Evolutionary conservation across 768 basidiomycete species (phyloP).

Genomic region (Xerocomellus amylosporus): DNA sequence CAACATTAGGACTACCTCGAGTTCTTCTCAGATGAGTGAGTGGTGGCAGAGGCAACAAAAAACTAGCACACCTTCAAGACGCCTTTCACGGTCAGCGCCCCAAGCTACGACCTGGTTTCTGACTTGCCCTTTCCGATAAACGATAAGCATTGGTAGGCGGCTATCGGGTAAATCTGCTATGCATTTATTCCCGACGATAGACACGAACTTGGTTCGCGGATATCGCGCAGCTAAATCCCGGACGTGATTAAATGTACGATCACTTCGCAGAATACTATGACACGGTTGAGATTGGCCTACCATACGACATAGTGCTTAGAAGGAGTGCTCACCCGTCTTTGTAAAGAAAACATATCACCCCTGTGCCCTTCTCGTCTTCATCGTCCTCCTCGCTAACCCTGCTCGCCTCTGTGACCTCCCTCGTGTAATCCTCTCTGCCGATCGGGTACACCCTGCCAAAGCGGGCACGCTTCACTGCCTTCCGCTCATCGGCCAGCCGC

Average conservation of each 20-base stretch:
- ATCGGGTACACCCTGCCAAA: constrained; percentile 90
- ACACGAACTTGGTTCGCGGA: constrained; percentile 92
- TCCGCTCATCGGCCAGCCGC: constrained; percentile 60
- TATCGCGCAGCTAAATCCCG: constrained; percentile 73
- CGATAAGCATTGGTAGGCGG: constrained; percentile 85
- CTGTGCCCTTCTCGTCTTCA: constrained; percentile 71
- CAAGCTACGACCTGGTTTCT: constrained; percentile 81
- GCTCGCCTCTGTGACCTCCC: constrained; percentile 94
- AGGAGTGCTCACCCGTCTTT: constrained; percentile 77
- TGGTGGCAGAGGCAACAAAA: not conserved
- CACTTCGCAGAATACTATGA: constrained; percentile 73
- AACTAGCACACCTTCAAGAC: constrained; percentile 63
- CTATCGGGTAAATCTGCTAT: constrained; percentile 94
- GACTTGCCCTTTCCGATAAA: constrained; percentile 92
- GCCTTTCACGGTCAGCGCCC: constrained; percentile 76
- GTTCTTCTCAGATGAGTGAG: constrained; percentile 41
- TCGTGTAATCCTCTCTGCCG: constrained; percentile 87
- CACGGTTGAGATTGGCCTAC: not conserved
- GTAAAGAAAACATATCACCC: constrained; percentile 91
- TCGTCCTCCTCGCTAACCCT: constrained; percentile 63
- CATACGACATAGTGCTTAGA: not conserved
- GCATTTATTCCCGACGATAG: constrained; percentile 91
- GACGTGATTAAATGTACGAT: constrained; percentile 70
- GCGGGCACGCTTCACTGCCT: constrained; percentile 55
- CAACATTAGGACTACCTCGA: constrained; percentile 67